Percentiles rank a stretch among this genome's conserved stretches.
phyloP scores from a whole-genome alignment of 306 rosid genomes.

The Lathyrus oleraceus region DNA sequence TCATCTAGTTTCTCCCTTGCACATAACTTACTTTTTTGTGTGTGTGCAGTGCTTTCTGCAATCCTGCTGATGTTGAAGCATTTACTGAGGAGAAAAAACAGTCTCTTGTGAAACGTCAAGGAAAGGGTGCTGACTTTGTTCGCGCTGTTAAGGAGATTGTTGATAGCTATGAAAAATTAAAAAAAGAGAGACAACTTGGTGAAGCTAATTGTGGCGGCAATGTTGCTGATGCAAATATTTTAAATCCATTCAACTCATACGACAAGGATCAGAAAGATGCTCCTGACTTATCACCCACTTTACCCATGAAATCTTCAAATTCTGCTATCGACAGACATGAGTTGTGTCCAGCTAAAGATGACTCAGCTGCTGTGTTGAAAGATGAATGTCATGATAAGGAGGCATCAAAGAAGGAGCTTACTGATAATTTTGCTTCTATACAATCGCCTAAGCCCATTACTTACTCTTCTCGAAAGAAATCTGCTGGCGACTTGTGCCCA shows the following conservation, averaged over 20 bases:
- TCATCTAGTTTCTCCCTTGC: constrained; percentile 8
- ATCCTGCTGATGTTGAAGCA: constrained; percentile 94
- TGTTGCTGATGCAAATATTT: constrained; percentile 46
- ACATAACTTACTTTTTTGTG: constrained; percentile 11
- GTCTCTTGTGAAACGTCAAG: constrained; percentile 84
- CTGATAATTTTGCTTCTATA: constrained; percentile 41
- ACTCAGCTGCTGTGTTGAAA: constrained; percentile 47
- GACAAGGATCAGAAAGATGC: constrained; percentile 50
- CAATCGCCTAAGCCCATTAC: constrained; percentile 49
- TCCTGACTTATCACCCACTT: constrained; percentile 40
- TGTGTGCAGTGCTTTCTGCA: constrained; percentile 86
- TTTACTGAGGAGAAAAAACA: constrained; percentile 96
- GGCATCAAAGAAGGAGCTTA: constrained; percentile 47
- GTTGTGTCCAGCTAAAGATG: constrained; percentile 48
- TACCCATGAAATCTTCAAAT: constrained; percentile 47
- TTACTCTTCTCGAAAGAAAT: constrained; percentile 64
- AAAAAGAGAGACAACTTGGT: constrained; percentile 54
- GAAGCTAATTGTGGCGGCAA: constrained; percentile 48
- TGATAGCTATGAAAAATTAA: constrained; percentile 73
- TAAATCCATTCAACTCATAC: constrained; percentile 47
- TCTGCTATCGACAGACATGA: constrained; percentile 48
- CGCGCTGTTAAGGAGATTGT: constrained; percentile 89
- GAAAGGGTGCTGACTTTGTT: constrained; percentile 91
- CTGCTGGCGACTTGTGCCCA: constrained; percentile 43
- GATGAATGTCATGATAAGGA: constrained; percentile 49